Evolutionary conservation across 768 basidiomycete genomes (phyloP).

Genomic region (Panaeolus cyanescens): DNA sequence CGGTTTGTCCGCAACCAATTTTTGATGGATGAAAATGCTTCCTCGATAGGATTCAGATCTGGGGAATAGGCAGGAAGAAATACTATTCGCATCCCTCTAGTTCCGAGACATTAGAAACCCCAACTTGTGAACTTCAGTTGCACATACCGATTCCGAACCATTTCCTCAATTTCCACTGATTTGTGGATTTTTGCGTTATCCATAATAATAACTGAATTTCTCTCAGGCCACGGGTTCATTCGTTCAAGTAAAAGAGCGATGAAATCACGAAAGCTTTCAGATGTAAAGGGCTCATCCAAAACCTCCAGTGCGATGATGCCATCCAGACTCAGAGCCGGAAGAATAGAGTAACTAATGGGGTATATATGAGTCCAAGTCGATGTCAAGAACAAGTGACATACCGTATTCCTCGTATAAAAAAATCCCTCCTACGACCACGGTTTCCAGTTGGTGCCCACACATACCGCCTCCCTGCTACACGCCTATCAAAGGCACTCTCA

Average conservation of each 20-base stretch:
- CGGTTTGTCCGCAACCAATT: slow-evolving; percentile 19
- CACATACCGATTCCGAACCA: slow-evolving; percentile 18
- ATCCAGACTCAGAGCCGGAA: slow-evolving; percentile 27
- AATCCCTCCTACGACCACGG: slow-evolving; percentile 17
- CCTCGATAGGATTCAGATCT: slow-evolving; percentile 33
- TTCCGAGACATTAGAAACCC: neutral
- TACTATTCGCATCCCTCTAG: slow-evolving; percentile 24
- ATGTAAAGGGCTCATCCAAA: slow-evolving; percentile 26
- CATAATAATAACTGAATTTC: slow-evolving; percentile 32
- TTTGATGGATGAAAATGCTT: slow-evolving; percentile 27
- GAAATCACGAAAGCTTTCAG: slow-evolving; percentile 19
- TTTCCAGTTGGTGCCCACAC: slow-evolving; percentile 16
- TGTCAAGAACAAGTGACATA: slow-evolving; percentile 13
- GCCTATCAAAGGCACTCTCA: slow-evolving; percentile 28
- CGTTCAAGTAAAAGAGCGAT: slow-evolving; percentile 21
- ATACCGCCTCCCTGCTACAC: slow-evolving; percentile 19
- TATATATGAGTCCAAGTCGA: neutral
- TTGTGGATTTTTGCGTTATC: slow-evolving; percentile 37
- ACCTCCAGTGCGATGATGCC: slow-evolving; percentile 25
- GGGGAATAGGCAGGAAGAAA: slow-evolving; percentile 35
- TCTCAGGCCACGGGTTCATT: slow-evolving; percentile 30
- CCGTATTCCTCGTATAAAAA: slow-evolving; percentile 28
- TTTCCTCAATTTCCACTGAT: slow-evolving; percentile 10
- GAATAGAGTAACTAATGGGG: slow-evolving; percentile 29
- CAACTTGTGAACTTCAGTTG: too few species aligned